Percentiles rank a stretch among this genome's conserved stretches.
These are phyloP conservation scores for Globisporangium okanoganense DNA, from an alignment of 352 stramenopile species.

Conservation along the genomic window DNA sequence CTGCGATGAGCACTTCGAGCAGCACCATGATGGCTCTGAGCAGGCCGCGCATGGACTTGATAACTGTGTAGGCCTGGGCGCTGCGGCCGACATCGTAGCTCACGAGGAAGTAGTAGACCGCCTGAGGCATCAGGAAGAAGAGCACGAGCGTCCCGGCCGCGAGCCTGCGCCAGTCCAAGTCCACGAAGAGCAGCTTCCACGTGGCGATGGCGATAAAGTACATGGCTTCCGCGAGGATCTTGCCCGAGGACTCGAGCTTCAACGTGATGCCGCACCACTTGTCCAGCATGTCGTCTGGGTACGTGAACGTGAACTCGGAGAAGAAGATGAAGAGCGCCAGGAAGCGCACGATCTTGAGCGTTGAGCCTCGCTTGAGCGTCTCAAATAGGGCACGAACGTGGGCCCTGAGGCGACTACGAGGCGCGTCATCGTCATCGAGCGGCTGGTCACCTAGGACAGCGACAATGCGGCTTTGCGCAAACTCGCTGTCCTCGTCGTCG, in stretches of 20 bases:
- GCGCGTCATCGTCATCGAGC: neutral
- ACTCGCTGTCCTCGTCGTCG: neutral
- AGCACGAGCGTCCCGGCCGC: constrained; percentile 25
- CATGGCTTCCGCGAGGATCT: constrained; percentile 43
- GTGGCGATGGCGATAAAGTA: constrained; percentile 34
- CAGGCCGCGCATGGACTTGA: constrained; percentile 34
- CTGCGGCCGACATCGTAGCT: constrained; percentile 22
- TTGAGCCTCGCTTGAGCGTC: constrained; percentile 32
- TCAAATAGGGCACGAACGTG: constrained; percentile 24
- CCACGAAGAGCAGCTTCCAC: constrained; percentile 47
- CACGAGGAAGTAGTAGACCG: constrained; percentile 34
- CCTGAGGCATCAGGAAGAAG: constrained; percentile 34
- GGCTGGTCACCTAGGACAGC: constrained; percentile 1
- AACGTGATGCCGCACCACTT: constrained; percentile 35
- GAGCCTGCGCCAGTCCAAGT: constrained; percentile 40
- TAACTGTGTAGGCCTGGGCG: constrained; percentile 31
- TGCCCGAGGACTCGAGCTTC: constrained; percentile 37
- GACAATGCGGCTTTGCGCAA: neutral
- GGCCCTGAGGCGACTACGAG: neutral
- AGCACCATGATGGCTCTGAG: constrained; percentile 35
- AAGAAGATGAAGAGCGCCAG: constrained; percentile 57
- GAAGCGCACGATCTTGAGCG: constrained; percentile 45
- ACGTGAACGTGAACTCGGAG: constrained; percentile 54
- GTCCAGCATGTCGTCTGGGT: constrained; percentile 38
- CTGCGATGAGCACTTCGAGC: constrained; percentile 30